Evolutionary conservation across 73 alveolate species (phyloP).

Genomic region (Paramecium sonneborni): DNA sequence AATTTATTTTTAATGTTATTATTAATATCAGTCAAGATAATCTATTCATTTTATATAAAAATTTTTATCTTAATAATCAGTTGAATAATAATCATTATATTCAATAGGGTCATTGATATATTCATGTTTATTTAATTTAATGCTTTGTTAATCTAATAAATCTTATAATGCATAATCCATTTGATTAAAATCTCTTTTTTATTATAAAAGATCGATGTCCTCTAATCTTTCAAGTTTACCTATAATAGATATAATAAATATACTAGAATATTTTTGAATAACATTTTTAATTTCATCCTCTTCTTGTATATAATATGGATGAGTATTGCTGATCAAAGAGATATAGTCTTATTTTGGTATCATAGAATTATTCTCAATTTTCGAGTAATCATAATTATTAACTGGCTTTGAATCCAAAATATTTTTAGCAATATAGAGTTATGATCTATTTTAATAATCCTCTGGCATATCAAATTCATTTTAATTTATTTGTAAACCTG

Average conservation of each 20-base stretch:
- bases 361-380: neutral
- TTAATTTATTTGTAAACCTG: neutral
- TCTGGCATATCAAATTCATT: neutral
- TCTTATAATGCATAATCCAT: neutral
- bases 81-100: slow-evolving; percentile 20
- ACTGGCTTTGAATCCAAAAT: neutral
- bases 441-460: neutral
- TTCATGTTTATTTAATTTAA: neutral
- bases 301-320: neutral
- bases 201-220: neutral
- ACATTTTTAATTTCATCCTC: neutral
- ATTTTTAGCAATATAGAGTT: slow-evolving; percentile 11
- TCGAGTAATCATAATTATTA: neutral
- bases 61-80: slow-evolving; percentile 23
- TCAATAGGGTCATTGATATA: neutral
- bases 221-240: slow-evolving; percentile 10
- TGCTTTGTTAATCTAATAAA: neutral
- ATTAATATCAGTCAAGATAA: neutral
- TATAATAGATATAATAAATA: neutral
- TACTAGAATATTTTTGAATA: neutral
- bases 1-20: neutral
- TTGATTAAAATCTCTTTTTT: neutral
- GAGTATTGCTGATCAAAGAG: neutral
- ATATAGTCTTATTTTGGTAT: neutral
- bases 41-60: neutral